Evolutionary conservation across 2,329 filamentous ascomycete genomes (phyloP), one percentile per base, ranked within the genome.

Genomic region (Microthyrium microscopicum): DNA sequence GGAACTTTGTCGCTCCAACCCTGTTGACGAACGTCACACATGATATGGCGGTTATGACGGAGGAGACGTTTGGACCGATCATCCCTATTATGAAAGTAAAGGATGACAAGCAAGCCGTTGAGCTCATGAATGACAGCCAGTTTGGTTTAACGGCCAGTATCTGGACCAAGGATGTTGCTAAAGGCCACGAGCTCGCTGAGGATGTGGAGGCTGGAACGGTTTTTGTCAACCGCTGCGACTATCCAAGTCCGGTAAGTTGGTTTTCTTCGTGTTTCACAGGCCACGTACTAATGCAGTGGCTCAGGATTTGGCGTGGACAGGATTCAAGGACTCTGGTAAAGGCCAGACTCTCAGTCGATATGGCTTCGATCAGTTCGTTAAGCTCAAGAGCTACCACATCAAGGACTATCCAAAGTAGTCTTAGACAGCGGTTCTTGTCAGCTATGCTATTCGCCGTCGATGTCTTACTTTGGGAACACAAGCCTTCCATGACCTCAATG

Each of bases 101-200:
- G 49, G 63, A 63, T 44, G 87, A 94, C 47, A 69, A 69, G 13
- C 83, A 94, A 55, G 87, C 87, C 2, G 60, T 94, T 40, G 60
- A 64, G 43, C 59, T 87, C 32, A 94, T 95, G 84, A 94, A 94
- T 47, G 84, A 93, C 52, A 89, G 81, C 57, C 76, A 92, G 42
- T 92, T 92, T 51, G 87, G 87, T 4, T 65, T 95, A 40, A 94
- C 87, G 3, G 87, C 85, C n/a, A 92, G 83, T 48, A 84, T 95
- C 47, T 95, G 87, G 87, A 93, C 84, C 37, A 91, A 89, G 55
- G 83, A 95, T 49, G 71, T 74, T 3, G 64, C 61, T 29, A 75
- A 66, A 49, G 87, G 77, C 12, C 73, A 84, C 45, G 68, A 79
- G 51, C 64, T 95, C 33, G 72, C 77, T 25, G 76, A 89, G 35